These are phyloP conservation scores for Lepiota brunneoincarnata DNA, from an alignment of 768 basidiomycete species.

Conservation along the genomic window DNA sequence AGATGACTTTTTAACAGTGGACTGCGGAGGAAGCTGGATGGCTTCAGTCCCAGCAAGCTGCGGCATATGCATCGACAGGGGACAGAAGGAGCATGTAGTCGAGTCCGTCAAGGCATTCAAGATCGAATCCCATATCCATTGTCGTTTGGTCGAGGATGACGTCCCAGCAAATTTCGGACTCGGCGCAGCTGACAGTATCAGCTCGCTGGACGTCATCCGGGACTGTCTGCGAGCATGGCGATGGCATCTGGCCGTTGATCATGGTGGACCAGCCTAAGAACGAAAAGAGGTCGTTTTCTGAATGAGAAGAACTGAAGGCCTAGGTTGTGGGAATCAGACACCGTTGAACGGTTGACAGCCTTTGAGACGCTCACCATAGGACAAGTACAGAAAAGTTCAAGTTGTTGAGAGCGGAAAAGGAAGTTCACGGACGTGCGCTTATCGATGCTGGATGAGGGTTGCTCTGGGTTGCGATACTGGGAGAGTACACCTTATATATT, in stretches of 20 bases:
- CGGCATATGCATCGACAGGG: constrained; percentile 33
- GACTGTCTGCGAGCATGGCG: constrained; percentile 7
- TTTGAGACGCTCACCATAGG: constrained; percentile 1
- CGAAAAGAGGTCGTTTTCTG: constrained; percentile 2
- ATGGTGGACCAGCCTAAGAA: constrained; percentile 10
- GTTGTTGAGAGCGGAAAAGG: not conserved
- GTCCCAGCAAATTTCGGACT: constrained; percentile 6
- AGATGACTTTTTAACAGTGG: not conserved
- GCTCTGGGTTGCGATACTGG: not conserved
- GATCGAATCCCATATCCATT: constrained; percentile 34
- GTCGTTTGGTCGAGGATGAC: constrained; percentile 34
- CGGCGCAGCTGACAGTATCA: constrained; percentile 4
- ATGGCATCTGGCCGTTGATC: not conserved
- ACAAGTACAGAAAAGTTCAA: not conserved
- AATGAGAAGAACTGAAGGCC: not conserved
- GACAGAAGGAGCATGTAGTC: constrained; percentile 34
- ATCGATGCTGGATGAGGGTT: not conserved
- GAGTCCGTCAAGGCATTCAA: constrained; percentile 35
- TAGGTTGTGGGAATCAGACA: not conserved
- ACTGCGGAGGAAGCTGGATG: constrained; percentile 1
- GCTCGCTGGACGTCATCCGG: constrained; percentile 9
- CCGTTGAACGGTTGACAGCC: no score
- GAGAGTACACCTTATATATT: not conserved
- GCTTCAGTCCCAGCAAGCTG: constrained; percentile 34
- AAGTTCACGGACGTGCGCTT: not conserved